Conservation (phyloP, 148 eudicot genomes). For the Nyssa sinensis region DNA sequence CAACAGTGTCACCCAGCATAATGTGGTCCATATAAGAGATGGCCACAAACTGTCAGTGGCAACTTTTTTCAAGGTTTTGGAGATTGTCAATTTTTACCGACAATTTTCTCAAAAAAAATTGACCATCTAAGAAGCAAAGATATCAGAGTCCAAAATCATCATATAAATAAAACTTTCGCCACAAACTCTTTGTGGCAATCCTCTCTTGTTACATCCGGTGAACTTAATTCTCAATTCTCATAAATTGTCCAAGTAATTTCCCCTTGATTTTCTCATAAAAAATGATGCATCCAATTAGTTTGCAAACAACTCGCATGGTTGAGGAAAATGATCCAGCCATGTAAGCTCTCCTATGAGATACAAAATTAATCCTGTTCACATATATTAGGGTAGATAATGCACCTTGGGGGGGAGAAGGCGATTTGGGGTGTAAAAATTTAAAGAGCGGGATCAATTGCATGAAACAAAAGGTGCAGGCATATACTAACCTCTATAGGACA, state of each 20-base stretch:
- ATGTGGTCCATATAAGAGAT: background rate
- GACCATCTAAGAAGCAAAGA: background rate
- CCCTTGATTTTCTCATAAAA: background rate
- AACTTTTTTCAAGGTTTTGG: too few relatives aligned
- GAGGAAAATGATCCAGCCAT: background rate
- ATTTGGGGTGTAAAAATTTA: background rate
- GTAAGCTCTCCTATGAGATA: background rate
- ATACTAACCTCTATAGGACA: constrained; percentile 64
- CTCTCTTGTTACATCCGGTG: background rate
- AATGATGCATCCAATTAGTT: background rate
- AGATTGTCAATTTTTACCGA: background rate
- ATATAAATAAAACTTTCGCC: background rate
- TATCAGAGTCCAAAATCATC: background rate
- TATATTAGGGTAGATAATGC: background rate
- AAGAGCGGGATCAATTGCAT: background rate
- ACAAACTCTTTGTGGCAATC: background rate
- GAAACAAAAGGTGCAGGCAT: background rate
- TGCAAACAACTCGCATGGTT: background rate
- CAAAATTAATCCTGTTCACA: background rate
- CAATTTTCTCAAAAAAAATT: background rate
- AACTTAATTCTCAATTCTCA: constrained; percentile 10
- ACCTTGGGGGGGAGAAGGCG: too few relatives aligned
- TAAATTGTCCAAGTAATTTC: background rate
- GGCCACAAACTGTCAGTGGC: too few relatives aligned
- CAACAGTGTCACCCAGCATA: background rate